phyloP scores from a whole-genome alignment of 140 eudicot species.

The Flaveria floridana region DNA sequence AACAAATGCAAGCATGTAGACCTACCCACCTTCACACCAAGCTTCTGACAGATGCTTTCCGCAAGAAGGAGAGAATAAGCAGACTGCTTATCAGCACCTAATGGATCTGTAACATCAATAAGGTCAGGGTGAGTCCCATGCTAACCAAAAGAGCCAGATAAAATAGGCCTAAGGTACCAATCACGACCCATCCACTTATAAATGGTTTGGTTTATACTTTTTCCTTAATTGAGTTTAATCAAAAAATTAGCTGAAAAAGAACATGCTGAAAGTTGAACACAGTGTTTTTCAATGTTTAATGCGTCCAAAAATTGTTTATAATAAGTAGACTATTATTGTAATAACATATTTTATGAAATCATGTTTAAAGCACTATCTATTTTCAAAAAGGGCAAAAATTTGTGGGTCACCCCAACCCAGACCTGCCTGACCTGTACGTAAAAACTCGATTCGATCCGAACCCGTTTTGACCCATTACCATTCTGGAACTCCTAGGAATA shows the following conservation, averaged over 20 bases:
- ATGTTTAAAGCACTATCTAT: background rate
- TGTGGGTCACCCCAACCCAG: background rate
- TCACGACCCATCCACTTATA: background rate
- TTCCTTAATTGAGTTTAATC: background rate
- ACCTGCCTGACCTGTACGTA: background rate
- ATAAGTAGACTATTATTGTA: background rate
- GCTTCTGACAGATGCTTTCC: slow-evolving; percentile 76
- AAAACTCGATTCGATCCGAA: background rate
- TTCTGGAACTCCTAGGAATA: background rate
- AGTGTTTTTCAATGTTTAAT: background rate
- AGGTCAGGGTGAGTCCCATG: slow-evolving; percentile 3
- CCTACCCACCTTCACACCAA: slow-evolving; percentile 70
- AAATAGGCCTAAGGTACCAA: background rate
- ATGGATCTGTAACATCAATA: slow-evolving; percentile 55
- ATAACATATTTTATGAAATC: background rate
- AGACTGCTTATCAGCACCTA: slow-evolving; percentile 92
- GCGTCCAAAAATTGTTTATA: background rate
- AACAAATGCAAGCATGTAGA: slow-evolving; percentile 2
- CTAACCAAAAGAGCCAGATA: background rate
- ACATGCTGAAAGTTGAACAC: background rate
- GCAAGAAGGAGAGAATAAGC: slow-evolving; percentile 95
- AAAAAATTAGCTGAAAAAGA: background rate
- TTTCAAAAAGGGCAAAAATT: background rate
- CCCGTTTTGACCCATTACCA: background rate
- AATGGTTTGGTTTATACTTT: background rate